phyloP scores from a whole-genome alignment of 108 stramenopile genomes.

The Pseudonitzschia multistriata region DNA sequence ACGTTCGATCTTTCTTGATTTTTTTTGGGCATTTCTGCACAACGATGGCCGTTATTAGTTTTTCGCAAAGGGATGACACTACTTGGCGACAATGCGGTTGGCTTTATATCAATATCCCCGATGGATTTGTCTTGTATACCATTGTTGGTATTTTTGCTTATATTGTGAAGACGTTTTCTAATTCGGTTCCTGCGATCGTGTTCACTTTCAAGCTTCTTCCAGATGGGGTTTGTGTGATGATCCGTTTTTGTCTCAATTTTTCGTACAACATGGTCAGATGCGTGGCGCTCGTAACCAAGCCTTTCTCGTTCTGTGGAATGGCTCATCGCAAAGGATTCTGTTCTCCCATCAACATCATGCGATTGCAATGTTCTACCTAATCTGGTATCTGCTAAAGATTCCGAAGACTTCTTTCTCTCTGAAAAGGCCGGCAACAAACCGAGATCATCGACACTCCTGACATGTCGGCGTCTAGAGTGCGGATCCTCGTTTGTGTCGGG shows the following conservation, averaged over 20 bases:
- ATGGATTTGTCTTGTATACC: background rate
- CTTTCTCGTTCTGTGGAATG: background rate
- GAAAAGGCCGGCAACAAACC: background rate
- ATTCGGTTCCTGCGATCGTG: background rate
- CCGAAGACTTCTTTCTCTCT: background rate
- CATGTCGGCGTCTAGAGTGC: background rate
- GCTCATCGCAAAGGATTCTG: background rate
- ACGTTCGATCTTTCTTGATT: background rate
- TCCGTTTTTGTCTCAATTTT: background rate
- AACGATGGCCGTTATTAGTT: background rate
- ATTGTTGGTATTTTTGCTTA: background rate
- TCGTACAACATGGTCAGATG: background rate
- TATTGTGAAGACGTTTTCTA: background rate
- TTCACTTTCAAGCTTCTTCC: constrained; percentile 10
- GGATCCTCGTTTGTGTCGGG: background rate
- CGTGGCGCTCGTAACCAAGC: background rate
- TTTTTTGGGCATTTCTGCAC: background rate
- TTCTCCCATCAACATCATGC: background rate
- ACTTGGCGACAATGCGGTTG: background rate
- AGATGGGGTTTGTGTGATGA: background rate
- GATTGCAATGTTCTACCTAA: background rate
- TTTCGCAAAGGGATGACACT: background rate
- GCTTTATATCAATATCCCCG: background rate
- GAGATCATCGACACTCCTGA: constrained; percentile 7
- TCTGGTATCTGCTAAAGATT: background rate